phyloP scores from a whole-genome alignment of 208 protist genomes.

The Leishmania aethiopica region DNA sequence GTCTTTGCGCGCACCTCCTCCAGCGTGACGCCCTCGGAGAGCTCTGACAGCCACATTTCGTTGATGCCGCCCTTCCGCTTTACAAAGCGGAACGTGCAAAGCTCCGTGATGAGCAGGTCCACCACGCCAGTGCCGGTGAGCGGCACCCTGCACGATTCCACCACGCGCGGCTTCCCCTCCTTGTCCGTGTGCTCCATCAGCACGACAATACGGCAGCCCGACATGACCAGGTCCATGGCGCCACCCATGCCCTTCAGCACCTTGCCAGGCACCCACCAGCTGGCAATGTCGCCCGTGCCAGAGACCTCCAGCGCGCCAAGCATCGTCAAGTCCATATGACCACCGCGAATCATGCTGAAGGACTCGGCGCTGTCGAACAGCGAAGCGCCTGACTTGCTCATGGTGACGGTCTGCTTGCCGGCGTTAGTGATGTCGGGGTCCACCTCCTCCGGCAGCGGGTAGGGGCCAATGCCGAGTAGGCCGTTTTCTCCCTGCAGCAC shows the following conservation, averaged over 20 bases:
- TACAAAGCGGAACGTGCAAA: constrained; percentile 89
- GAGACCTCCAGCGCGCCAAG: constrained; percentile 92
- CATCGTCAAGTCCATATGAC: constrained; percentile 93
- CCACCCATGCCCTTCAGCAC: constrained; percentile 96
- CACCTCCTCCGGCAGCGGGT: constrained; percentile 68
- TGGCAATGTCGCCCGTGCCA: constrained; percentile 91
- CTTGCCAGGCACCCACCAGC: constrained; percentile 95
- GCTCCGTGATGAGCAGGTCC: constrained; percentile 93
- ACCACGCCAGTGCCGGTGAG: constrained; percentile 78
- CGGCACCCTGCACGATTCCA: constrained; percentile 79
- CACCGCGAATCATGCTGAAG: constrained; percentile 96
- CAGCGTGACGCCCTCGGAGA: constrained; percentile 70
- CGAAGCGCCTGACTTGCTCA: constrained; percentile 63
- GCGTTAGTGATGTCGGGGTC: constrained; percentile 95
- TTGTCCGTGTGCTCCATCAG: constrained; percentile 95
- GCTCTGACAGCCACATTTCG: constrained; percentile 71
- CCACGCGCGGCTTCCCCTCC: constrained; percentile 74
- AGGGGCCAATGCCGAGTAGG: constrained; percentile 87
- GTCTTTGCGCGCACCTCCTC: constrained; percentile 73
- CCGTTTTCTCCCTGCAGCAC: constrained; percentile 91
- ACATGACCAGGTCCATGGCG: constrained; percentile 89
- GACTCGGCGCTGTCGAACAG: constrained; percentile 79
- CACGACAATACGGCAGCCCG: constrained; percentile 78
- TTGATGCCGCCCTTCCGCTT: not conserved
- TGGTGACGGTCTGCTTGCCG: constrained; percentile 93